These are phyloP conservation scores for Stemphylium lycopersici DNA, from an alignment of 2,329 filamentous ascomycete species.

Conservation along the genomic window DNA sequence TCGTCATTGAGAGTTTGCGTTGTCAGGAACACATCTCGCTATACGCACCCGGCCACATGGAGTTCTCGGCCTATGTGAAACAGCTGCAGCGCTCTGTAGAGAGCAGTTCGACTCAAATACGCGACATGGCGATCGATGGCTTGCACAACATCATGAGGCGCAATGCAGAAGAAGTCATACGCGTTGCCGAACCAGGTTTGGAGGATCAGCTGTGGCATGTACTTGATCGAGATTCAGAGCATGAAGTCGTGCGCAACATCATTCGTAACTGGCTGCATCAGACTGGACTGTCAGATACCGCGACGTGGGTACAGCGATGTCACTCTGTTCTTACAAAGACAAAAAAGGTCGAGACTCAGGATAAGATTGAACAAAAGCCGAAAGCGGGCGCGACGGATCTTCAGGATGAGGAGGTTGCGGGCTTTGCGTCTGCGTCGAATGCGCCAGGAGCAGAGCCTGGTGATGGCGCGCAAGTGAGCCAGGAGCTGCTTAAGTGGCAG, in stretches of 20 bases:
- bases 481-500: constrained; percentile 93
- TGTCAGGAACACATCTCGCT: constrained; percentile 91
- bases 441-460: constrained; percentile 55
- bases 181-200: constrained; percentile 75
- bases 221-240: constrained; percentile 76
- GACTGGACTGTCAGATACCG: constrained; percentile 79
- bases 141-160: constrained; percentile 95
- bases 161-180: constrained; percentile 81
- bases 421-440: constrained; percentile 80
- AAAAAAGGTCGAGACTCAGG: constrained; percentile 68
- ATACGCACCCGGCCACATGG: constrained; percentile 86
- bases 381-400: constrained; percentile 72
- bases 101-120: constrained; percentile 70
- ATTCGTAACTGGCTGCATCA: constrained; percentile 93
- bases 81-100: constrained; percentile 78
- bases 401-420: constrained; percentile 94
- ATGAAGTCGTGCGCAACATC: constrained; percentile 83
- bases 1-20: constrained; percentile 77
- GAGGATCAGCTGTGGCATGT: constrained; percentile 93
- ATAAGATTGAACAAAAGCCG: constrained; percentile 54
- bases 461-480: constrained; percentile 57
- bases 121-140: constrained; percentile 83
- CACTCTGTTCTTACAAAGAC: constrained; percentile 91
- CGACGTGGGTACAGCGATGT: constrained; percentile 85
- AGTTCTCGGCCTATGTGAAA: constrained; percentile 83